Evolutionary conservation across 352 stramenopile species (phyloP), one percentile per base, ranked within the genome.

Genomic region (Phytophthora nicotianae): DNA sequence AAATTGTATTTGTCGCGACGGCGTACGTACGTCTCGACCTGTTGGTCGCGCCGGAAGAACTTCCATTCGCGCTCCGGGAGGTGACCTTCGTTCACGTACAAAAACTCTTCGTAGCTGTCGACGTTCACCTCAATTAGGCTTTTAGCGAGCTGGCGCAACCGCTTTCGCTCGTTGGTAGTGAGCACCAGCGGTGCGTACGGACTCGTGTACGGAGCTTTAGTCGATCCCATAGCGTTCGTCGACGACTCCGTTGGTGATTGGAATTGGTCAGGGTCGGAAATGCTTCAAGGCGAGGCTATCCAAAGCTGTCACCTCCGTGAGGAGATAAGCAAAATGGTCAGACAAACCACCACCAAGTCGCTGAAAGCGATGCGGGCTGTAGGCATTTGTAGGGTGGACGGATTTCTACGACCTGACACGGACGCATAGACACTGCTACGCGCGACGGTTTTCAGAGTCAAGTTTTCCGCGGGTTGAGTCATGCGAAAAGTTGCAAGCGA

Each of bases 1-100:
- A 70, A 24, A 16, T 65, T 65, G 35, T 70, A 70, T 23, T 46
- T 60, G n/a, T 70, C 62, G 17, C 62, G 62, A 42, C 62, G 62
- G 43, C 62, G 62, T 7, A 70, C 37, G 20, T 45, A 70, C 41
- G 62, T 70, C 26, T 70, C 62, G 23, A 70, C 62, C 42, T 70
- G 62, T 17, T 70, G 49, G 19, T 70, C 62, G 14, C 54, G 62
- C 17, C 62, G 62, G 35, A 61, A 60, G n/a, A 65, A 65, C 33
- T 65, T 70, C 62, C 62, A 70, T 17, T 70, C 62, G 55, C 8
- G 51, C 21, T 65, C 48, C 4, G 55, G 62, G 6, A 70, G 48
- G 47, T 60, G 65, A 5, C 62, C 56, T 0, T 57, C 14, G 48
- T 70, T 55, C 16, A 56, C 24, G 33, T 61, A 58, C 20, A 70